A percentile compares a stretch with the other conserved stretches of the same genome.
Evolutionary conservation across 2,329 filamentous ascomycete species (phyloP).

Genomic region (Fusarium sp.): DNA sequence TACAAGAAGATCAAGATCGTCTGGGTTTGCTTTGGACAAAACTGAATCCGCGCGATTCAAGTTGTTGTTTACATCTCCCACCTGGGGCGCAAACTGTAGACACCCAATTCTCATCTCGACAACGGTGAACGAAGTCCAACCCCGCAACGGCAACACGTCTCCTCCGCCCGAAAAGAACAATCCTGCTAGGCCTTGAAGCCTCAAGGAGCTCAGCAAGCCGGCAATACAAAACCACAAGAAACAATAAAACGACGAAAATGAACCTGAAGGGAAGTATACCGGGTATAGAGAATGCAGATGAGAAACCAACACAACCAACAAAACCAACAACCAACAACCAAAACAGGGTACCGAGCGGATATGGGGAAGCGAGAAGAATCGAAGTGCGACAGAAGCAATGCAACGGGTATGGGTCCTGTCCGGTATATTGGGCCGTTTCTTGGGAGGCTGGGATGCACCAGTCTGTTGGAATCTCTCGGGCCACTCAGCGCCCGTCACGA

Average conservation of each 20-base stretch:
- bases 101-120: conserved; percentile 74
- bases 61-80: conserved; percentile 78
- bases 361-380: conserved; percentile 5
- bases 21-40: conserved; percentile 62
- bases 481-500: neutral
- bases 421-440: conserved; percentile 5
- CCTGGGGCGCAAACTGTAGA: conserved; percentile 77
- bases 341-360: conserved; percentile 2
- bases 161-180: neutral
- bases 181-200: neutral
- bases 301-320: conserved; percentile 9
- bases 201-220: neutral
- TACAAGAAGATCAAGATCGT: conserved; percentile 75
- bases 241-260: neutral
- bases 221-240: neutral
- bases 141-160: conserved; percentile 15
- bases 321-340: conserved; percentile 1
- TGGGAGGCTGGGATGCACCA: conserved; percentile 9
- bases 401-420: conserved; percentile 5
- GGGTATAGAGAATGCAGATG: conserved; percentile 2
- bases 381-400: conserved; percentile 14
- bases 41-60: conserved; percentile 56
- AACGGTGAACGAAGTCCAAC: conserved; percentile 5
- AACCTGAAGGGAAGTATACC: neutral
- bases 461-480: neutral